Base-by-base conservation (phyloP, 2,329 filamentous ascomycete species). In the Penicillium palitans region DNA sequence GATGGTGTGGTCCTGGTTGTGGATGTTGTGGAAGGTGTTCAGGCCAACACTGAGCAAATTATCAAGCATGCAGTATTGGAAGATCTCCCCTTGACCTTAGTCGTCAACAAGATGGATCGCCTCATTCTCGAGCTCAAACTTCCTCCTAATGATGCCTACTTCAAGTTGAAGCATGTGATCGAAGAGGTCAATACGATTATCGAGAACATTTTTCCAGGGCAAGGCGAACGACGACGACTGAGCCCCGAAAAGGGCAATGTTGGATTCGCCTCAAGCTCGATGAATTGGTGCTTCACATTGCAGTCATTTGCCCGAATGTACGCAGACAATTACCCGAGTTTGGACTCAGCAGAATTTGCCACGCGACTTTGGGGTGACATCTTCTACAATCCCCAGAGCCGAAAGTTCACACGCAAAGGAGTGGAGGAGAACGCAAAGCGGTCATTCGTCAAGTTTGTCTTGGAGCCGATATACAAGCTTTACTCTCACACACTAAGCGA, bases 171-270 rank as follows among this genome's bases (percentile, higher is more conserved):
- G 78, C 93, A 98, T 74, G 92, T 97, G n/a, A 87, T 99, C 53
- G 95, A 99, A 75, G 91, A 98, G 76, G 93, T 99, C 76, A 99
- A 99, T 77, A 96, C 91, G 1, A 81, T 95, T 66, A 98, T 99
- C 69, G 91, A 96, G 72, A 92, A 90, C 72, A 89, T 90, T 3
- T 82, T 92, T 29, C 93, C 95, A 4, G 89, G 91, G 2, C 85
- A 86, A 67, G 92, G 93, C 29, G 90, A 91, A 69, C 86, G 84
- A 61, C 87, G 86, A 75, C 86, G 95, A 63, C 77, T 99, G 62
- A 98, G 93, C 66, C 95, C 95, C 0, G 95, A 99, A 72, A 96
- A 93, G 78, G 95, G 95, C 61, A 99, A 99, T 72, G 95, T 99
- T n/a, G 87, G 96, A 10, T 99, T 99, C 72, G 90, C 93, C 0